phyloP scores from a whole-genome alignment of 352 stramenopile genomes.

The Phytopythium helicoides region DNA sequence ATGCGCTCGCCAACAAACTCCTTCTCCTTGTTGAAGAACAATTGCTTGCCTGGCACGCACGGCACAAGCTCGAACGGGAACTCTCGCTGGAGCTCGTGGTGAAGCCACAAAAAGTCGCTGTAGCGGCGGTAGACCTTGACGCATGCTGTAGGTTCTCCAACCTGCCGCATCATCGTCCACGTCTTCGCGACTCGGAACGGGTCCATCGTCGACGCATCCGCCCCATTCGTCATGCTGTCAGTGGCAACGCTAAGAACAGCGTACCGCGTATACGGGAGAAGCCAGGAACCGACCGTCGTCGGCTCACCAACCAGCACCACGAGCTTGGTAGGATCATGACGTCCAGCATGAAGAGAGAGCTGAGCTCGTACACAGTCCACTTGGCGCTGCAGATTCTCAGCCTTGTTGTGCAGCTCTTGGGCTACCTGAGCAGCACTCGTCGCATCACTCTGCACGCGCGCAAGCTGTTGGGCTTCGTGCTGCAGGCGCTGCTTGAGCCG shows the following conservation, averaged over 20 bases:
- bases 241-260: slow-evolving; percentile 76
- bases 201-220: slow-evolving; percentile 35
- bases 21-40: slow-evolving; percentile 84
- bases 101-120: slow-evolving; percentile 86
- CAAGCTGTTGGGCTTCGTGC: slow-evolving; percentile 64
- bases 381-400: slow-evolving; percentile 70
- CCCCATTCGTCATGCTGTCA: slow-evolving; percentile 31
- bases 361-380: slow-evolving; percentile 76
- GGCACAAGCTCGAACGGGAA: slow-evolving; percentile 78
- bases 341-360: slow-evolving; percentile 68
- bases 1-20: slow-evolving; percentile 88
- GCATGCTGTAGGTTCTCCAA: slow-evolving; percentile 63
- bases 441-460: slow-evolving; percentile 67
- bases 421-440: slow-evolving; percentile 61
- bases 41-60: slow-evolving; percentile 68
- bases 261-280: slow-evolving; percentile 83
- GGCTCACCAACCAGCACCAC: slow-evolving; percentile 81
- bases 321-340: slow-evolving; percentile 75
- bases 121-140: slow-evolving; percentile 86
- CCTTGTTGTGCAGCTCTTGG: slow-evolving; percentile 65
- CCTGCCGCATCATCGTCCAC: slow-evolving; percentile 73
- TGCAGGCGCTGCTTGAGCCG: slow-evolving; percentile 70
- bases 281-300: slow-evolving; percentile 77
- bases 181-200: slow-evolving; percentile 71
- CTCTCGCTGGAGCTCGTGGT: slow-evolving; percentile 55